Conservation (phyloP, 495 filamentous ascomycete species). For the Physcia stellaris region DNA sequence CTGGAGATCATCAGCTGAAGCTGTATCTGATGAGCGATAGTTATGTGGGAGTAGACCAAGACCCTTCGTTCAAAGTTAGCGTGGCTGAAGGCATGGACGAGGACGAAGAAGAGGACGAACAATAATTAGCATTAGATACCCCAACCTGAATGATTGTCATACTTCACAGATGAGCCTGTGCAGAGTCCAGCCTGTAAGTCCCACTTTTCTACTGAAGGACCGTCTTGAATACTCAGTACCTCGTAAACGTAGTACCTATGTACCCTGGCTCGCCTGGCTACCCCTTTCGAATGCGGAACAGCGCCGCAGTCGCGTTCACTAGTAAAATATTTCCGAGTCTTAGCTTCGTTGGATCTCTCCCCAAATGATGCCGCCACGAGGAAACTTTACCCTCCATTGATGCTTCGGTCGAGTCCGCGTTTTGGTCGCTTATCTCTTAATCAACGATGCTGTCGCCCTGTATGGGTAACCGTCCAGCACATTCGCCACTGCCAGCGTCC, state of each 20-base stretch:
- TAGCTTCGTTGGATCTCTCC: too few species aligned
- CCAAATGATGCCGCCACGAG: too few species aligned
- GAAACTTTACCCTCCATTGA: too few species aligned
- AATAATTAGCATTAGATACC: constrained; percentile 44
- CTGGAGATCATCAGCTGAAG: constrained; percentile 73
- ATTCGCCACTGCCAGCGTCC: constrained; percentile 1
- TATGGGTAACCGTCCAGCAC: background rate
- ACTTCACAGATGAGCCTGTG: background rate
- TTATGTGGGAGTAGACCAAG: constrained; percentile 95
- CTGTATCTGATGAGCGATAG: constrained; percentile 95
- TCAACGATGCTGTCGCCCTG: background rate
- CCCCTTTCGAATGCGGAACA: too few species aligned
- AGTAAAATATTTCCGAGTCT: too few species aligned
- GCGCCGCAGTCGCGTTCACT: too few species aligned
- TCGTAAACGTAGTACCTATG: too few species aligned
- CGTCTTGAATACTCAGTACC: background rate
- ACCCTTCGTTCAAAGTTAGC: constrained; percentile 70
- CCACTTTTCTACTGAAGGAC: too few species aligned
- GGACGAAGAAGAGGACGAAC: constrained; percentile 74
- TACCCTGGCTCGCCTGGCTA: too few species aligned
- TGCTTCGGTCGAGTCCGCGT: constrained; percentile 7
- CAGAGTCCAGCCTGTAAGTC: too few species aligned
- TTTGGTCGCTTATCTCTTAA: constrained; percentile 5
- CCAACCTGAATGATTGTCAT: background rate
- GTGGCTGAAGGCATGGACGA: constrained; percentile 93